Evolutionary conservation across 2,329 filamentous ascomycete genomes (phyloP), one percentile per base, ranked within the genome.

Genomic region (Arthrobotrys megalospora): DNA sequence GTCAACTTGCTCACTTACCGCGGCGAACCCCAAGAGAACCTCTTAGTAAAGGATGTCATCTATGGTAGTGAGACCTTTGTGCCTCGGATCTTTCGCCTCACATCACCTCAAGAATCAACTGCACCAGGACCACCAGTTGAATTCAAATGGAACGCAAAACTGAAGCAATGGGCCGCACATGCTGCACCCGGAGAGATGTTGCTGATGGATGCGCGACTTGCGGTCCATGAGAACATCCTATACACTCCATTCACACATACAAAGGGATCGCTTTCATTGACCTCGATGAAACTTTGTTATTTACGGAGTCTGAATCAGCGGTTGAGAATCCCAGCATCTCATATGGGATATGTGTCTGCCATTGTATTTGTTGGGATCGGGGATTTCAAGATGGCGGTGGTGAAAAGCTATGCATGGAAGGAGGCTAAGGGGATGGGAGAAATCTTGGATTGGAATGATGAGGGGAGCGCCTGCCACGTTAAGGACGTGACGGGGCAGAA

Each of bases 281-380:
- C 62, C n/a, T 66, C 60, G 11, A 75, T 75, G 50, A 66, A 75
- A 14, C 52, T 75, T 1, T 60, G 50, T 6, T 75, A 66, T 19
- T 11, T 75, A 8, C 45, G 60, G 28, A 32, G 19, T 19, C 19
- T 66, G 10, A 67, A 75, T 19, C 50, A 67, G 5, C 41, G 43
- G 19, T 16, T 75, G 32, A 48, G 38, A 14, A 32, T 11, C 14
- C 32, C 60, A 1, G n/a, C 19, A 3, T 48, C 70, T 3, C 14
- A 52, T 19, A 38, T 36, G 1, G 62, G 70, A 6, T 38, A 52
- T 12, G 6, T 67, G 1, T 66, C 48, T 4, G 70, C 62, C 3
- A 62, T 75, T n/a, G 70, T 75, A 4, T 75, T 67, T 52, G 70
- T 75, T 16, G 62, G 50, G 3, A 28, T 62, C 3, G 70, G 48